Evolutionary conservation across 2,329 filamentous ascomycete genomes (phyloP), one percentile per base, ranked within the genome.

Genomic region (Trichoderma hamatum): DNA sequence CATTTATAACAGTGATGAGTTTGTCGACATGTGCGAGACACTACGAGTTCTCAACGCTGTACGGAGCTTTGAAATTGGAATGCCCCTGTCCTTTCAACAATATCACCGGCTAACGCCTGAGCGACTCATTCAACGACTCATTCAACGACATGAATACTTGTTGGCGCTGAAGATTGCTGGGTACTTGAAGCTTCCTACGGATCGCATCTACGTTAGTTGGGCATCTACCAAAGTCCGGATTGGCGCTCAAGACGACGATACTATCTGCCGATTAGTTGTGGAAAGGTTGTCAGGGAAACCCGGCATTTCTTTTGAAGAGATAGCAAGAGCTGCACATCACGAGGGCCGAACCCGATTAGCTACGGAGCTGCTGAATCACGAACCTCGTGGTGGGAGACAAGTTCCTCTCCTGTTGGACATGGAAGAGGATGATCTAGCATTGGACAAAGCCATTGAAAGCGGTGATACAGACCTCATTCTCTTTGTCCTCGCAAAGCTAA

Each of bases 11-110:
- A 97, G 94, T 76, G 96, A 99, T 76, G 95, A 99, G 72, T 99
- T 98, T 80, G 96, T 99, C 66, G 95, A 98, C 72, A 98, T 97
- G 90, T 97, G 94, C 74, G 95, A 99, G 79, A 96, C 91, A 0
- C 82, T 99, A 19, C 90, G 96, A 19, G 94, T 99, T 0, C 84
- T 99, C 59, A 98, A 97, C 75, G 95, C 95, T 7, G 92, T 95
- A 14, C 90, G 96, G 63, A 96, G 92, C 78, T 98, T 96, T 77
- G 92, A 96, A 75, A 87, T 98, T 65, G 96, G 96, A 2, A 83
- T 99, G 26, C 94, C 95, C 0, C 79, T 99, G 5, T 97, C 94
- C 4, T 97, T 96, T 76, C 94, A 97, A 72, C 95, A 99, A 79
- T 98, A 96, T 78, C 88, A 96, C 72, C 91, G 94, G 6, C 86